These are phyloP conservation scores for Aurifilum marmelostoma DNA, from an alignment of 2,329 filamentous ascomycete genomes.

Conservation along the genomic window DNA sequence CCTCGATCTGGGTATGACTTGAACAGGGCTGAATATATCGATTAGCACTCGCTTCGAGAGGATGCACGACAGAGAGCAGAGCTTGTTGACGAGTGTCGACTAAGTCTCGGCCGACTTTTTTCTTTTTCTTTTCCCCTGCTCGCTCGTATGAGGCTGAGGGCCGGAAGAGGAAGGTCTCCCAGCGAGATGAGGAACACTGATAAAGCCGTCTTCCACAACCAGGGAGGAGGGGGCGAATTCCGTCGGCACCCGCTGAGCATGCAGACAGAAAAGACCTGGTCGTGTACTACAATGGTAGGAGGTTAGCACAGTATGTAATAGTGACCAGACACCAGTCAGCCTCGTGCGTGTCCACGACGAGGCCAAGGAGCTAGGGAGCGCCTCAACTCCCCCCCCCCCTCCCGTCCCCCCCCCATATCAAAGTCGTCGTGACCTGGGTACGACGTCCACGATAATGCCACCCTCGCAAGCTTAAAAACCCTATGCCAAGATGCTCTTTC, in stretches of 20 bases:
- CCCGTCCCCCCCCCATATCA: neutral
- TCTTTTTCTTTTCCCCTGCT: neutral
- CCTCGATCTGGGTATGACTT: neutral
- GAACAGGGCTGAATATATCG: neutral
- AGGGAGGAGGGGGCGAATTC: neutral
- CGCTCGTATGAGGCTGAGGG: neutral
- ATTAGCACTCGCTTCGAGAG: neutral
- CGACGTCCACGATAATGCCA: neutral
- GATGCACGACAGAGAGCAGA: neutral
- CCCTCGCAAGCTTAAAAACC: neutral
- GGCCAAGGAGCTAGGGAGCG: conserved; percentile 4
- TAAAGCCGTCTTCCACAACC: neutral
- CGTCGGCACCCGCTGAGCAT: neutral
- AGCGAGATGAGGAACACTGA: neutral
- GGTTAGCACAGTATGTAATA: conserved; percentile 1
- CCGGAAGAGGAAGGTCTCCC: conserved; percentile 6
- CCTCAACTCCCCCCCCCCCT: neutral
- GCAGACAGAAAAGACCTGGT: neutral
- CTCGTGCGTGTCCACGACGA: neutral
- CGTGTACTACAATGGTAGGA: neutral
- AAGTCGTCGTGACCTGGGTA: neutral
- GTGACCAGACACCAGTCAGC: neutral
- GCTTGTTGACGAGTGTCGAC: neutral
- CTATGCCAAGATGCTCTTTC: neutral
- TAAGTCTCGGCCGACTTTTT: neutral